These are phyloP conservation scores for Tilletiaria anomala DNA, from an alignment of 1,284 basidiomycete genomes.

Conservation along the genomic window DNA sequence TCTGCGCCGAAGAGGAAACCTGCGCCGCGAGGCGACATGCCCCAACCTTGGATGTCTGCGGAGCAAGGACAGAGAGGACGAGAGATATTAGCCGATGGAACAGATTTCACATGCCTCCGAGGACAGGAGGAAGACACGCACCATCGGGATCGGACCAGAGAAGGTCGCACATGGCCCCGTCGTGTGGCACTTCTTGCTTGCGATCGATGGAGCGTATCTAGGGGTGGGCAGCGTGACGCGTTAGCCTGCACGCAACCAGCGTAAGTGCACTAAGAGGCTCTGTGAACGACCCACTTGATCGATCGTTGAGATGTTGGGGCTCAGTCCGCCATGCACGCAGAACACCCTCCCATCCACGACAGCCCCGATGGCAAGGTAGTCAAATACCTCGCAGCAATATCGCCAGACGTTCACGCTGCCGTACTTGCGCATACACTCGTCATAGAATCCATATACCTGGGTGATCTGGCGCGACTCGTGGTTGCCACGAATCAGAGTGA, in stretches of 20 bases:
- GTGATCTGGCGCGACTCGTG: constrained; percentile 92
- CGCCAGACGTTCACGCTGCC: constrained; percentile 90
- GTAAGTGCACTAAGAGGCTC: not conserved
- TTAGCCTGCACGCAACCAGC: not conserved
- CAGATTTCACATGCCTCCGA: not conserved
- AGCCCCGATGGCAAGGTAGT: constrained; percentile 84
- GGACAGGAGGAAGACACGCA: constrained; percentile 37
- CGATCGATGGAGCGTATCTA: constrained; percentile 90
- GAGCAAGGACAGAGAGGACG: constrained; percentile 3
- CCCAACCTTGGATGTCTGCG: constrained; percentile 47
- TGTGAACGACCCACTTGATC: constrained; percentile 11
- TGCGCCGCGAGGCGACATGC: constrained; percentile 86
- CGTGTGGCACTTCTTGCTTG: constrained; percentile 98
- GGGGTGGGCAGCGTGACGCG: not conserved
- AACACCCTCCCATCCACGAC: constrained; percentile 89
- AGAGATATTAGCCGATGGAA: not conserved
- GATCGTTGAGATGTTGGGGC: constrained; percentile 40
- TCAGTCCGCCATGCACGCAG: constrained; percentile 82
- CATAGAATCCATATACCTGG: constrained; percentile 98
- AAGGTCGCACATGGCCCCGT: constrained; percentile 95
- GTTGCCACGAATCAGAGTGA: constrained; percentile 92
- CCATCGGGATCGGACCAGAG: constrained; percentile 98
- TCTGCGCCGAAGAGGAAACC: constrained; percentile 90
- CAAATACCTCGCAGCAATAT: constrained; percentile 96
- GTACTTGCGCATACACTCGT: constrained; percentile 94